Conservation (phyloP, 2,329 filamentous ascomycete species). For the Boeremia lycopersici region DNA sequence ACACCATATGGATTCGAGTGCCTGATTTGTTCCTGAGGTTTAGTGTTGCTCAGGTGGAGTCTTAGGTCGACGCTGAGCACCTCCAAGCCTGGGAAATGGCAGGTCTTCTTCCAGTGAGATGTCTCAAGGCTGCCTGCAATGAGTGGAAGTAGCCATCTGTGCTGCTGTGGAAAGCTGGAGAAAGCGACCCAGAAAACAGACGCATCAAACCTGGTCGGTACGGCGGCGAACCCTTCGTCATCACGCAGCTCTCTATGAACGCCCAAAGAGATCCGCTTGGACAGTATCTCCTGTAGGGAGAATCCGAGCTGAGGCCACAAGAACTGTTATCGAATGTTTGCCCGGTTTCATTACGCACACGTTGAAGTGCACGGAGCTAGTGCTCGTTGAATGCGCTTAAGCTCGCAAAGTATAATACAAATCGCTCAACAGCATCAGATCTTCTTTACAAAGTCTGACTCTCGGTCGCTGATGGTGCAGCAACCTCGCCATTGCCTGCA, state of each 20-base stretch:
- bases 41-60: too few relatives aligned
- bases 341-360: slow-evolving; percentile 11
- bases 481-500: slow-evolving; percentile 6
- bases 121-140: background rate
- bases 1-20: too few relatives aligned
- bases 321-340: background rate
- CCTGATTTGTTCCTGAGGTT: too few relatives aligned
- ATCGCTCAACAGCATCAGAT: background rate
- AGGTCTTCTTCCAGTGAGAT: too few relatives aligned
- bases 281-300: background rate
- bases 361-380: slow-evolving; percentile 18
- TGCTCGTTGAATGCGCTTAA: slow-evolving; percentile 13
- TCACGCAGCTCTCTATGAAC: background rate
- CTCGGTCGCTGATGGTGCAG: background rate
- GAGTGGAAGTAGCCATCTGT: background rate
- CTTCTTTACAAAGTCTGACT: slow-evolving; percentile 4
- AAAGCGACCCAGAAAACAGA: background rate
- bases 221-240: background rate
- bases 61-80: too few relatives aligned
- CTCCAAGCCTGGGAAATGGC: too few relatives aligned
- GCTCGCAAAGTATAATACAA: slow-evolving; percentile 11
- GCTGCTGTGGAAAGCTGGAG: background rate
- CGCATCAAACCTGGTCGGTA: background rate
- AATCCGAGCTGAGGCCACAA: background rate
- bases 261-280: background rate